Conservation (phyloP, 225 moss, liverwort and hornwort species). For the Polytrichum commune region DNA sequence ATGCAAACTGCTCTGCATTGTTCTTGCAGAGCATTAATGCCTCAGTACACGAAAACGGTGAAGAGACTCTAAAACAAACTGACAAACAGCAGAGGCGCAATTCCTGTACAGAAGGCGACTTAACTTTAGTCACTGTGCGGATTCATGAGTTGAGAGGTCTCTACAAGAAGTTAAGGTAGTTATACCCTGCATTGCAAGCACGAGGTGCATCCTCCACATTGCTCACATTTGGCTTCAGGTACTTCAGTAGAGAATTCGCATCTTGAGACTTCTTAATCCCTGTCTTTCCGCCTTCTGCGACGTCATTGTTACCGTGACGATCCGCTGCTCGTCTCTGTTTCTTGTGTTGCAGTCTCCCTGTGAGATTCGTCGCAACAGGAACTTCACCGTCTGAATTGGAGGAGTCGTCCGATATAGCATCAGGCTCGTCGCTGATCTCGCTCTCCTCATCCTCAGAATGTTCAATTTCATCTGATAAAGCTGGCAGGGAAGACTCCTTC, state of each 20-base stretch:
- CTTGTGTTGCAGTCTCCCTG: conserved; percentile 19
- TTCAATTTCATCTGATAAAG: conserved; percentile 33
- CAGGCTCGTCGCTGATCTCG: conserved; percentile 33
- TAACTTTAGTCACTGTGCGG: too few relatives aligned
- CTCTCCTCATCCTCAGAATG: conserved; percentile 41
- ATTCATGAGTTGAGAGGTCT: too few relatives aligned
- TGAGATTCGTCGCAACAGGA: conserved; percentile 28
- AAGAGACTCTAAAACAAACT: too few relatives aligned
- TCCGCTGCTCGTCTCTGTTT: conserved; percentile 21
- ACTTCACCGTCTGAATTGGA: conserved; percentile 42
- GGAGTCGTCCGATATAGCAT: conserved; percentile 56
- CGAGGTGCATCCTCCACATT: conserved; percentile 37
- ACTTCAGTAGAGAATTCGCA: conserved; percentile 41
- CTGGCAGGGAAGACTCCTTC: conserved; percentile 14
- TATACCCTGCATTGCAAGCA: conserved; percentile 30
- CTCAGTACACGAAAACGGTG: too few relatives aligned
- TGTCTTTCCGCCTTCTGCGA: conserved; percentile 7
- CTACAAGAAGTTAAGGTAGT: background rate
- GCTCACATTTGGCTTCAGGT: conserved; percentile 65
- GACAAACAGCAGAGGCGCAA: too few relatives aligned
- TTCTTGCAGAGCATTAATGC: too few relatives aligned
- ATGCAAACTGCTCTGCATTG: too few relatives aligned
- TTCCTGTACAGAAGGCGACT: too few relatives aligned
- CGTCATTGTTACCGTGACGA: conserved; percentile 13
- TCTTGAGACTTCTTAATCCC: conserved; percentile 29